phyloP scores from a whole-genome alignment of 768 basidiomycete species.

The Stropharia rugosoannulata region DNA sequence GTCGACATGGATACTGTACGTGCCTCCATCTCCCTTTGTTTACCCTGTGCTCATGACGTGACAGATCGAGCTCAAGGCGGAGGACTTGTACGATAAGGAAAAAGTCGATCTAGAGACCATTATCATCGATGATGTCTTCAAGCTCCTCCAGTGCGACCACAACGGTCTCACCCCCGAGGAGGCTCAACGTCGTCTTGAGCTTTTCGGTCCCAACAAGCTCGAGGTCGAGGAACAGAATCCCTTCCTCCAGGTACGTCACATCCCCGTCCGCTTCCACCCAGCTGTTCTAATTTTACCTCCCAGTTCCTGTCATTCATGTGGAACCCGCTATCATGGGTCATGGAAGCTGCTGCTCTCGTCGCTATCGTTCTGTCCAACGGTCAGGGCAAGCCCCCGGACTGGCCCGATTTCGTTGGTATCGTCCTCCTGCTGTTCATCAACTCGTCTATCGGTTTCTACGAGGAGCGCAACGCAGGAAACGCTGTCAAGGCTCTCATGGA shows the following conservation, averaged over 20 bases:
- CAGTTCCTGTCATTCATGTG: slow-evolving; percentile 98
- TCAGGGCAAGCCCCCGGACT: slow-evolving; percentile 82
- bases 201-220: slow-evolving; percentile 96
- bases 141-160: slow-evolving; percentile 88
- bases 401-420: slow-evolving; percentile 98
- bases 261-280: neutral
- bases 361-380: slow-evolving; percentile 97
- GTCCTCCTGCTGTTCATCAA: slow-evolving; percentile 89
- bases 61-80: slow-evolving; percentile 86
- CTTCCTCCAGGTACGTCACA: slow-evolving; percentile 70
- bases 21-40: slow-evolving; percentile 10
- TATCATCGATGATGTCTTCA: slow-evolving; percentile 95
- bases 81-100: slow-evolving; percentile 96
- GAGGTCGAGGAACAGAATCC: slow-evolving; percentile 90
- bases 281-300: neutral
- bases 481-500: slow-evolving; percentile 99
- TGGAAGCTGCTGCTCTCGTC: slow-evolving; percentile 94
- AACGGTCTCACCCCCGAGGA: slow-evolving; percentile 76
- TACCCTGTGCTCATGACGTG: slow-evolving; percentile 8
- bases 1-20: slow-evolving; percentile 82
- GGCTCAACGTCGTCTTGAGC: slow-evolving; percentile 77
- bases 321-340: slow-evolving; percentile 99
- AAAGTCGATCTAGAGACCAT: slow-evolving; percentile 99
- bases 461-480: slow-evolving; percentile 96
- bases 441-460: slow-evolving; percentile 97